Evolutionary conservation across 2,329 filamentous ascomycete species (phyloP).

Genomic region (Coleophoma cylindrospora): DNA sequence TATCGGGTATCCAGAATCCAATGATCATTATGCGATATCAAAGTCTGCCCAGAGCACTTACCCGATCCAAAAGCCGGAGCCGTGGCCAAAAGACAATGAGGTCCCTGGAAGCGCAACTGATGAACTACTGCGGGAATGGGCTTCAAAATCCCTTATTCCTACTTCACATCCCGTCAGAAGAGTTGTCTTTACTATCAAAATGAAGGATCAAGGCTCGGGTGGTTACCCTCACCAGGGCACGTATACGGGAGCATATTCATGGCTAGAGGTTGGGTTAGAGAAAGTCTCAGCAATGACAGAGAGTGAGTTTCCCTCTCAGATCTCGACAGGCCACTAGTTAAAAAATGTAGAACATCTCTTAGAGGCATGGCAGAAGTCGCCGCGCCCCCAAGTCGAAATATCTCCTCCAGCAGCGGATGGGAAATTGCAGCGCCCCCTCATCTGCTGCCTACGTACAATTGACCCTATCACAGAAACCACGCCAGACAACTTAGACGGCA

Average conservation of each 20-base stretch:
- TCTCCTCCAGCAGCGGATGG: not conserved
- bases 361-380: not conserved
- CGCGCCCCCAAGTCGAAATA: not conserved
- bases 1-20: slow-evolving; percentile 10
- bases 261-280: slow-evolving; percentile 61
- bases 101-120: slow-evolving; percentile 11
- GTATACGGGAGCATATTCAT: slow-evolving; percentile 49
- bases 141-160: slow-evolving; percentile 6
- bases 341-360: not conserved
- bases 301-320: slow-evolving; percentile 6
- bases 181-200: slow-evolving; percentile 53
- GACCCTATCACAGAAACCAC: slow-evolving; percentile 2
- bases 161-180: slow-evolving; percentile 47
- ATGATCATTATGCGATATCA: slow-evolving; percentile 4
- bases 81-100: slow-evolving; percentile 6
- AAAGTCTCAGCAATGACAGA: slow-evolving; percentile 36
- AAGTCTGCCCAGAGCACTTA: not conserved
- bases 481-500: not conserved
- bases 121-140: slow-evolving; percentile 14
- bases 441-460: not conserved
- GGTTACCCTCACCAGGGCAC: slow-evolving; percentile 28
- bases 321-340: slow-evolving; percentile 1
- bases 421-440: not conserved
- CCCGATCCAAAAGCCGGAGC: slow-evolving; percentile 5
- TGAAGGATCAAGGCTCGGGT: slow-evolving; percentile 55